Percentiles rank a stretch among this genome's conserved stretches.
Conservation (phyloP, 225 moss, liverwort and hornwort genomes). For the Pleurozium schreberi region DNA sequence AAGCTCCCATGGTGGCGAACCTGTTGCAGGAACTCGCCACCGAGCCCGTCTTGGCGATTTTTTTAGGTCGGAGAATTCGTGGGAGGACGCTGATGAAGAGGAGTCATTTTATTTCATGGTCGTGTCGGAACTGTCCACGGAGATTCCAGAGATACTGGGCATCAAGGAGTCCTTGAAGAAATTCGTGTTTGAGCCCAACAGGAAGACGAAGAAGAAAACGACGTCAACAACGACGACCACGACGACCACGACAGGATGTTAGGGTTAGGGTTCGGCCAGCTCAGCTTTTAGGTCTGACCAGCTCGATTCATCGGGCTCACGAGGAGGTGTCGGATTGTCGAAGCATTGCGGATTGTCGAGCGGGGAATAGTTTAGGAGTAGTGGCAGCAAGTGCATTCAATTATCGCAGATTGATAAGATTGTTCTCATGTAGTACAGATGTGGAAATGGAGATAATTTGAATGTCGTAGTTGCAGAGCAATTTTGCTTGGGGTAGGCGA, state of each 20-base stretch:
- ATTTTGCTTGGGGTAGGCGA: conserved; percentile 14
- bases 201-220: not conserved
- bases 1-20: conserved; percentile 25
- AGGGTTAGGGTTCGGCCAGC: not conserved
- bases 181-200: conserved; percentile 28
- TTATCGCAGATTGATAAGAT: not conserved
- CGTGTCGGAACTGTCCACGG: conserved; percentile 20
- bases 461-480: not conserved
- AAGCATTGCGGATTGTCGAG: not conserved
- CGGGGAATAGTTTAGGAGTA: not conserved
- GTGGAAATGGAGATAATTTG: not conserved
- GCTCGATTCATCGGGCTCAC: not conserved
- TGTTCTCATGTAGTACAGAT: not conserved
- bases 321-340: not conserved
- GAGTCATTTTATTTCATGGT: not conserved
- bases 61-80: not conserved
- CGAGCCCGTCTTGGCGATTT: not conserved
- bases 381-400: not conserved
- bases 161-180: conserved; percentile 36
- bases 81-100: not conserved
- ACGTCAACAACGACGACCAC: not conserved
- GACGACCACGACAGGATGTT: not conserved
- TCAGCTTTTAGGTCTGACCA: not conserved
- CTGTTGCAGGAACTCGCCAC: not conserved
- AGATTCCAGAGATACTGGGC: conserved; percentile 30